These are phyloP conservation scores for Colletotrichum lupini DNA, from an alignment of 2,329 filamentous ascomycete genomes.

Conservation along the genomic window DNA sequence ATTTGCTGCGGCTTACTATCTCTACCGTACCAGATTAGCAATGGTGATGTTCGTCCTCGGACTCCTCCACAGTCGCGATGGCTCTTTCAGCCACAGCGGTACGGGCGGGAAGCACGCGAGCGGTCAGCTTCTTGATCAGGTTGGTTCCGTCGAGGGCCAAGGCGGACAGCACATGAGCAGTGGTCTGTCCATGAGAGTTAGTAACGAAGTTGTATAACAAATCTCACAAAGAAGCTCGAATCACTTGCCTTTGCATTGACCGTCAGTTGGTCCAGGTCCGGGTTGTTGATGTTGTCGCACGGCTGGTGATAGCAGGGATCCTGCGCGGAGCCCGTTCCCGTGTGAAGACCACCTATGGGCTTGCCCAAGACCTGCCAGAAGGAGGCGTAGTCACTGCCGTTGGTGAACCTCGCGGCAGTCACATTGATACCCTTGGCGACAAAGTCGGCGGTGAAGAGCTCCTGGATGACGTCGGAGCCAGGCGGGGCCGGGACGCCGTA, in stretches of 20 bases:
- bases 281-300: conserved; percentile 52
- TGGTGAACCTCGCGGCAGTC: conserved; percentile 44
- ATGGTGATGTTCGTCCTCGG: conserved; percentile 1
- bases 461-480: conserved; percentile 46
- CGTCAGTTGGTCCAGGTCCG: conserved; percentile 48
- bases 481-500: conserved; percentile 49
- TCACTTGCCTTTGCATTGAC: conserved; percentile 42
- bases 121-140: conserved; percentile 10
- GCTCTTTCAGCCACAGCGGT: not conserved
- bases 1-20: too few relatives aligned
- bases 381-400: conserved; percentile 70
- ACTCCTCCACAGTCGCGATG: not conserved
- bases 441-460: conserved; percentile 48
- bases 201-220: not conserved
- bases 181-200: not conserved
- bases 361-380: conserved; percentile 65
- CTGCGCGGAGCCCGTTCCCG: conserved; percentile 65
- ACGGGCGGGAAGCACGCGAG: not conserved
- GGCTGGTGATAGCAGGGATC: conserved; percentile 47
- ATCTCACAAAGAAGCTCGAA: too few relatives aligned
- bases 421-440: conserved; percentile 45
- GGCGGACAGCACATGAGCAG: conserved; percentile 26
- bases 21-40: not conserved
- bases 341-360: conserved; percentile 68
- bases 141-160: conserved; percentile 36